phyloP scores from a whole-genome alignment of 177 flowering plant genomes.

The Vitis hybrid region DNA sequence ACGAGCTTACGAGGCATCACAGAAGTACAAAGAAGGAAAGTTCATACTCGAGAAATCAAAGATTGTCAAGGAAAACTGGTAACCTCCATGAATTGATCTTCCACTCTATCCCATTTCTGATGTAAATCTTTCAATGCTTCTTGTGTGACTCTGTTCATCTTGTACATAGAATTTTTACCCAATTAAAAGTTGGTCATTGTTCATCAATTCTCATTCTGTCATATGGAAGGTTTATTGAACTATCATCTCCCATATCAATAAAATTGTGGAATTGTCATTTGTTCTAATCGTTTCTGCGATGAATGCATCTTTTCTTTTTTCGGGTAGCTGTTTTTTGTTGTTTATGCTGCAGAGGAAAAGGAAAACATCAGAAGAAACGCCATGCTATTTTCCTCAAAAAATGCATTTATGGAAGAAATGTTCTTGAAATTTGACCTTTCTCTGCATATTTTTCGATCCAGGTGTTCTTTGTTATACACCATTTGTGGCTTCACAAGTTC shows the following conservation, averaged over 20 bases:
- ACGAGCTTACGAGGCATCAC: slow-evolving; percentile 48
- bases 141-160: neutral
- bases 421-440: too few species aligned
- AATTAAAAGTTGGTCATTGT: slow-evolving; percentile 15
- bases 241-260: slow-evolving; percentile 7
- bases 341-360: too few species aligned
- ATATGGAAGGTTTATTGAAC: slow-evolving; percentile 3
- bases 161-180: slow-evolving; percentile 18
- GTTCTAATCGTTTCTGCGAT: too few species aligned
- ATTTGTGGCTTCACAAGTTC: too few species aligned
- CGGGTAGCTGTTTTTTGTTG: too few species aligned
- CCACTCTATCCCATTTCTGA: slow-evolving; percentile 6
- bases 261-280: slow-evolving; percentile 5
- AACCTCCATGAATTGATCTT: slow-evolving; percentile 6
- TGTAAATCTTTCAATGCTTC: slow-evolving; percentile 9
- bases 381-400: too few species aligned
- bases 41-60: slow-evolving; percentile 59
- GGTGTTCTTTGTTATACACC: too few species aligned
- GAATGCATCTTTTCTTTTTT: too few species aligned
- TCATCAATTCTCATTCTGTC: slow-evolving; percentile 10
- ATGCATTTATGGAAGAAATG: too few species aligned
- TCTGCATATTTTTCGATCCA: too few species aligned
- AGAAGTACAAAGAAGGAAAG: slow-evolving; percentile 66
- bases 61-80: slow-evolving; percentile 59
- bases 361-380: too few species aligned